Evolutionary conservation across 345 rosid species (phyloP).

Genomic region (Gossypium turneri): DNA sequence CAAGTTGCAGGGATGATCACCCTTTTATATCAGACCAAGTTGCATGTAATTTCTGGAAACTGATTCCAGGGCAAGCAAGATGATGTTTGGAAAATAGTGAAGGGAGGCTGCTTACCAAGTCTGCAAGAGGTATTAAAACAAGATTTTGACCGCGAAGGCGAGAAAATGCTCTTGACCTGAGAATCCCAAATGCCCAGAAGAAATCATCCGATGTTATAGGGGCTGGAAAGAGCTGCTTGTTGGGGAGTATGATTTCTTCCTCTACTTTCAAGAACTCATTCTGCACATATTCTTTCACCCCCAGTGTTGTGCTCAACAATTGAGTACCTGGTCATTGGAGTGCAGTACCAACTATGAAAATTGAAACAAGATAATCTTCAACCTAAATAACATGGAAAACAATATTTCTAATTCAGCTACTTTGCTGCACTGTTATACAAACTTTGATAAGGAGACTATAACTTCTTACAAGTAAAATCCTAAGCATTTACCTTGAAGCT

Average conservation of each 20-base stretch:
- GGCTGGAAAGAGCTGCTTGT: slow-evolving; percentile 63
- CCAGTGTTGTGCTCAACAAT: slow-evolving; percentile 64
- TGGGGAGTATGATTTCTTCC: slow-evolving; percentile 57
- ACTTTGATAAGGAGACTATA: background rate
- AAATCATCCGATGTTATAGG: slow-evolving; percentile 61
- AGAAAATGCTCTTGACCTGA: slow-evolving; percentile 83
- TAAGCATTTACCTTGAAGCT: slow-evolving; percentile 63
- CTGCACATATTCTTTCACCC: slow-evolving; percentile 60
- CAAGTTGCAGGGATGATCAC: background rate
- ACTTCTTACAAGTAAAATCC: background rate
- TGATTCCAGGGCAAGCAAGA: background rate
- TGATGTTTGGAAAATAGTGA: background rate
- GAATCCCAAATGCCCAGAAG: slow-evolving; percentile 88
- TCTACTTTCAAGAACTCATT: slow-evolving; percentile 57
- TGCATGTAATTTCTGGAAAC: background rate
- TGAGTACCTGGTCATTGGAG: slow-evolving; percentile 53
- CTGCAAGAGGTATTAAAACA: slow-evolving; percentile 84
- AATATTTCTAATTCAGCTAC: background rate
- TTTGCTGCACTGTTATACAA: background rate
- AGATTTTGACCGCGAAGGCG: slow-evolving; percentile 86
- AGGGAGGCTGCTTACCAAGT: slow-evolving; percentile 52
- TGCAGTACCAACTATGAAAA: background rate
- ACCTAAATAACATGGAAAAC: background rate
- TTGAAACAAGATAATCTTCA: slow-evolving; percentile 1
- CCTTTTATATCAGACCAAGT: background rate